Conservation (phyloP, 2,329 filamentous ascomycete species). For the Endocalyx cinctus region DNA sequence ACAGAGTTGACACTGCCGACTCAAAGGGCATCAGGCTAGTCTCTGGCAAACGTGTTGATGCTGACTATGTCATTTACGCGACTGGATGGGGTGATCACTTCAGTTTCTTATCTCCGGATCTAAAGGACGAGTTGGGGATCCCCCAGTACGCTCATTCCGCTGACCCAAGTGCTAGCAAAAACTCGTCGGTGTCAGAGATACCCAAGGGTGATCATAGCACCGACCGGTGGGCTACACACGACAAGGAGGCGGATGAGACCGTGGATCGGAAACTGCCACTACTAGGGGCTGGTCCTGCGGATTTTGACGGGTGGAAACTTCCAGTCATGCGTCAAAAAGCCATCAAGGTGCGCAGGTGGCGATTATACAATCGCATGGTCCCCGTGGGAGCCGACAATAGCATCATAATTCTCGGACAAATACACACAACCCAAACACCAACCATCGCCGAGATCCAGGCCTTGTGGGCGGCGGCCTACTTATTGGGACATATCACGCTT, state of each 20-base stretch:
- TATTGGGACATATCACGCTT: constrained; percentile 14
- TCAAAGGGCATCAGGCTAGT: constrained; percentile 4
- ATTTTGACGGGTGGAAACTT: constrained; percentile 3
- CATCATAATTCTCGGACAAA: constrained; percentile 16
- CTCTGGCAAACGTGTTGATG: constrained; percentile 6
- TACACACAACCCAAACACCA: constrained; percentile 21
- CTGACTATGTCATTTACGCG: constrained; percentile 13
- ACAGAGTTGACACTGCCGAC: constrained; percentile 5
- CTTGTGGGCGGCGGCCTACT: constrained; percentile 19
- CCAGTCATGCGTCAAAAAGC: not conserved
- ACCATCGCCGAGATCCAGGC: constrained; percentile 17
- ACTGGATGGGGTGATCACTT: constrained; percentile 18
- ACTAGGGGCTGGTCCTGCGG: constrained; percentile 7
- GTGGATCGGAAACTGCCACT: constrained; percentile 13
- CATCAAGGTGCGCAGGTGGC: constrained; percentile 6
- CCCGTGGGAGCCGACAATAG: constrained; percentile 12
- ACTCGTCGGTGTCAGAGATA: not conserved
- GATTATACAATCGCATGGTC: constrained; percentile 9
- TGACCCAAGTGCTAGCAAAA: not conserved
- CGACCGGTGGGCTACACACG: constrained; percentile 6
- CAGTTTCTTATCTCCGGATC: constrained; percentile 9
- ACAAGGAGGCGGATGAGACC: constrained; percentile 8
- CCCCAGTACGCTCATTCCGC: constrained; percentile 4
- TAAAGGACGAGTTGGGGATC: constrained; percentile 12
- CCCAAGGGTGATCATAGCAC: not conserved